Conservation (phyloP, 805 yeast species). For the Tetrapisispora taiwanensis region DNA sequence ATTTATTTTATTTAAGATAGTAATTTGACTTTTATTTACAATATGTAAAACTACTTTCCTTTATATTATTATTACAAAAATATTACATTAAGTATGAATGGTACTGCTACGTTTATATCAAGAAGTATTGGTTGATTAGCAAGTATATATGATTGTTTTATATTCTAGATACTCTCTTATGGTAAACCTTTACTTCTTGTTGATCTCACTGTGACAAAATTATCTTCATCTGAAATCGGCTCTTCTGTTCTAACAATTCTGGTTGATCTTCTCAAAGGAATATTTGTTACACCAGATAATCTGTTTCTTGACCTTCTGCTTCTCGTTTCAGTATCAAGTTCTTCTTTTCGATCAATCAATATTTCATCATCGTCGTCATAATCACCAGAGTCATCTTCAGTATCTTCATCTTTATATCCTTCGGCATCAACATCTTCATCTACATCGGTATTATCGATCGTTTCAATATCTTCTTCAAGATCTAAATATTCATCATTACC, state of each 20-base stretch:
- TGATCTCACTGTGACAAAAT: no score
- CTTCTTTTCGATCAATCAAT: background rate
- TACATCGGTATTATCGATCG: conserved; percentile 6
- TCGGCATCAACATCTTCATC: conserved; percentile 12
- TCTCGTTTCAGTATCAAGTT: background rate
- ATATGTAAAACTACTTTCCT: no score
- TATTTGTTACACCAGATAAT: background rate
- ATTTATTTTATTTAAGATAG: no score
- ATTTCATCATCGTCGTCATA: conserved; percentile 6
- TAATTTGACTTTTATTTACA: no score
- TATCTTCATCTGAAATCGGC: no score
- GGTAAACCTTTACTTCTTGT: no score
- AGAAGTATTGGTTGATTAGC: no score
- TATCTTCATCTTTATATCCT: conserved; percentile 10
- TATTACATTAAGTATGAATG: no score
- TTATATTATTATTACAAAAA: no score
- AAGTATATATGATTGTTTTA: no score
- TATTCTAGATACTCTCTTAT: no score
- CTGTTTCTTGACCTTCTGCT: background rate
- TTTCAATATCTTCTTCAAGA: conserved; percentile 11
- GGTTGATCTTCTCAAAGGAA: background rate
- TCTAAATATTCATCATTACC: conserved; percentile 9
- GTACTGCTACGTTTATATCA: no score
- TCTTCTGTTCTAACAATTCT: background rate
- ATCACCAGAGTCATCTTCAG: conserved; percentile 8